A percentile compares a stretch with the other conserved stretches of the same genome.
Conservation (phyloP, 192 early-diverging fungal genomes). For the Mortierella alpina region DNA sequence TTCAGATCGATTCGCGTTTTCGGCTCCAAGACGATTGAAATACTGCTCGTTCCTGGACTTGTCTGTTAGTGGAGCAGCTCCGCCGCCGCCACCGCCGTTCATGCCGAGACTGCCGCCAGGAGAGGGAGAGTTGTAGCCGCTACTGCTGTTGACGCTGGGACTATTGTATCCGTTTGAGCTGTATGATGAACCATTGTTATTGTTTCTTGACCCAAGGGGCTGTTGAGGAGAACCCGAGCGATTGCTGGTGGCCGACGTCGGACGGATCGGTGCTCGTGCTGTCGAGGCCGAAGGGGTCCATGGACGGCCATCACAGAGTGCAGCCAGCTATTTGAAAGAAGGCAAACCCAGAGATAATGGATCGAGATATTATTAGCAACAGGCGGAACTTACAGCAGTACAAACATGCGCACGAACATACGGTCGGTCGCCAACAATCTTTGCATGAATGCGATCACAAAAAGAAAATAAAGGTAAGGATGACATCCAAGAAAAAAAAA, state of each 20-base stretch:
- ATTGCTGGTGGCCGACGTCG: slow-evolving; percentile 43
- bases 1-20: slow-evolving; percentile 69
- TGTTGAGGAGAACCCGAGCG: slow-evolving; percentile 38
- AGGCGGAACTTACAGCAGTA: not conserved
- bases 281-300: slow-evolving; percentile 63
- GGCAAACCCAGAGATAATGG: not conserved
- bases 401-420: not conserved
- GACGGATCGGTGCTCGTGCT: slow-evolving; percentile 36
- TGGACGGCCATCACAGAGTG: slow-evolving; percentile 67
- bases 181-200: slow-evolving; percentile 16
- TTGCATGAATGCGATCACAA: not conserved
- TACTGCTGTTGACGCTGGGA: not conserved
- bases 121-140: slow-evolving; percentile 27
- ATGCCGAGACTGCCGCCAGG: slow-evolving; percentile 36
- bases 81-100: slow-evolving; percentile 13
- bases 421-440: not conserved
- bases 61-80: slow-evolving; percentile 40
- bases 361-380: slow-evolving; percentile 4
- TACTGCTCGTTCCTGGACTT: slow-evolving; percentile 83
- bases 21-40: slow-evolving; percentile 72
- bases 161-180: slow-evolving; percentile 26
- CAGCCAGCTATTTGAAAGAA: slow-evolving; percentile 55
- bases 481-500: not conserved
- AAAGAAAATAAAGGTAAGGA: not conserved
- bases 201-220: slow-evolving; percentile 23